Conservation (phyloP, 2,329 filamentous ascomycete species). For the Orbilia brochopaga region DNA sequence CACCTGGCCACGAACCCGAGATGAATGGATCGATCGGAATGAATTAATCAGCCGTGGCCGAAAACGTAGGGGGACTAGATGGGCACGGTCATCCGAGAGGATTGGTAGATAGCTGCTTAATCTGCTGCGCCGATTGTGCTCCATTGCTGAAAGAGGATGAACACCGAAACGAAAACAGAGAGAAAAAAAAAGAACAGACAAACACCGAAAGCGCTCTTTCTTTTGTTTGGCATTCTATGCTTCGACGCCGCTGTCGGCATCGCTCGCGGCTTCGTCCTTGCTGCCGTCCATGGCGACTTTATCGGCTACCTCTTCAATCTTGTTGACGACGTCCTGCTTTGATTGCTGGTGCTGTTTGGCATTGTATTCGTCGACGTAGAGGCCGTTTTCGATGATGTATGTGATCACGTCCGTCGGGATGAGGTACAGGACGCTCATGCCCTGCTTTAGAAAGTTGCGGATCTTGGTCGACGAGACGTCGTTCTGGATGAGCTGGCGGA, state of each 20-base stretch:
- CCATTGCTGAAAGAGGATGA: constrained; percentile 16
- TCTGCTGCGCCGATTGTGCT: constrained; percentile 38
- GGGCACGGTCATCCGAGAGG: neutral
- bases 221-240: constrained; percentile 8
- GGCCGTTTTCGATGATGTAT: constrained; percentile 71
- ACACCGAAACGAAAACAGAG: constrained; percentile 8
- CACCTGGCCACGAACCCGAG: constrained; percentile 1
- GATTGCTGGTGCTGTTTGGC: constrained; percentile 62
- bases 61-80: constrained; percentile 1
- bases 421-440: constrained; percentile 80
- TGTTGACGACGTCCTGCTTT: constrained; percentile 59
- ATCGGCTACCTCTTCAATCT: constrained; percentile 56
- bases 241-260: constrained; percentile 47
- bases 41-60: neutral
- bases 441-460: constrained; percentile 75
- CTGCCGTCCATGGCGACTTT: neutral
- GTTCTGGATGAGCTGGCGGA: constrained; percentile 85
- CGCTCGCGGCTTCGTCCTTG: neutral
- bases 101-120: neutral
- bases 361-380: constrained; percentile 67
- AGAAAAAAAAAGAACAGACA: constrained; percentile 6
- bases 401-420: constrained; percentile 76
- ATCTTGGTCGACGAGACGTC: constrained; percentile 84
- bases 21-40: constrained; percentile 17
- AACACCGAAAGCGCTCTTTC: neutral